Base-by-base conservation (phyloP, 768 basidiomycete species). In the Boletus insuetus region DNA sequence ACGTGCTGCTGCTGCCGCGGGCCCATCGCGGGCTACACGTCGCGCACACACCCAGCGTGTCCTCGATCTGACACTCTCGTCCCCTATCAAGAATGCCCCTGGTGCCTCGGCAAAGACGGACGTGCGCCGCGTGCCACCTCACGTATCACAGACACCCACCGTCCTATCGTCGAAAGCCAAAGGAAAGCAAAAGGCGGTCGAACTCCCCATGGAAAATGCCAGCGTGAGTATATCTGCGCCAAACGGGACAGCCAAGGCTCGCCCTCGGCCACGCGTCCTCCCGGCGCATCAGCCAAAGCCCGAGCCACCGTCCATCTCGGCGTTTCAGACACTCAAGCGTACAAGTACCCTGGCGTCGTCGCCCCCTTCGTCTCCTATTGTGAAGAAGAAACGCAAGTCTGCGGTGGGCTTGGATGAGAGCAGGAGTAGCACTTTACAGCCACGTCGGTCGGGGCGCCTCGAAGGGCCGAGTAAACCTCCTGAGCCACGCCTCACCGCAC, bases 11-110 rank as follows among this genome's bases (percentile, higher is more conserved):
- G 38, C 77, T 3, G 49, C 71, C 19, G 71, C 79, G 32, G 78
- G 79, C 7, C 75, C 81, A 6, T 78, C 82, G 17, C 78, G 89
- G 43, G 76, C 78, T 38, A 90, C 87, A 20, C 81, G 86, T 31
- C 76, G 82, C 47, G 79, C 80, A 34, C 82, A 77, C 45, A 82
- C 74, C 22, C 85, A 81, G 63, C 81, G 78, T 39, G 74, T 79
- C 46, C 81, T 80, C 54, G 69, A 72, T 55, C 71, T 79, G 12
- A 73, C 72, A 40, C 58, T 68, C 0, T 53, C 68, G 0, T 57
- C 73, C 19, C 55, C 65, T 29, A 50, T 57, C 49, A 59, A 59
- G 49, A 56, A 54, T 22, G 26, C 34, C 43, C 14, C 54, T 38
- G 46, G 32, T 37, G 20, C 56, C 41, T 42, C 51, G 32, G 57